Evolutionary conservation across 768 basidiomycete genomes (phyloP), one percentile per base, ranked within the genome.

Genomic region (Trichaptum fuscoviolaceum): DNA sequence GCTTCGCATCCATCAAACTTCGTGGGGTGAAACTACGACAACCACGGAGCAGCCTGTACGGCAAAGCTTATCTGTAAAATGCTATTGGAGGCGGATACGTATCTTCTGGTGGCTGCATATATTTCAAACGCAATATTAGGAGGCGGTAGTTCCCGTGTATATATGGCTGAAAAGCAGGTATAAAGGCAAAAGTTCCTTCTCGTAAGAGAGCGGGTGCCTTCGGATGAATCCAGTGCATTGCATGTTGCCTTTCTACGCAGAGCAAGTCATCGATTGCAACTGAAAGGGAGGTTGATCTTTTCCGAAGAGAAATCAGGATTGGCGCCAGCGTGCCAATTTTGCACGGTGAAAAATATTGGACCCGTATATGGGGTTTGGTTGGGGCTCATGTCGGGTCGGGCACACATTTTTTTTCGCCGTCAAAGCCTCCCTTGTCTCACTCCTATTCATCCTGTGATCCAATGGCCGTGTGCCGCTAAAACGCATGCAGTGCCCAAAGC

Each of bases 31-130:
- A 52, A 52, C 42, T 52, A 52, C 42, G 42, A 52, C 42, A 52
- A 52, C 15, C 42, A 52, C 42, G 42, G 42, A 52, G 20, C 42
- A 52, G 42, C 42, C 10, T 52, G 42, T 52, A 12, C 42, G 42
- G 42, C 42, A 52, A 52, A 52, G 42, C 42, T 52, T 52, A 52
- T 52, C 42, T 52, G 42, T 12, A 52, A 52, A 52, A 52, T 52
- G 42, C 42, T 52, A 52, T 52, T 52, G 42, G 42, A 52, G 42
- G 42, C 42, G 42, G 42, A 52, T 36, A 36, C 42, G 42, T 52
- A 17, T 17, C 35, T 36, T 36, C 35, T 36, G 35, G 35, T 17
- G 7, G 42, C 20, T 52, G 42, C 42, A 52, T 15, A 15, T 4
- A 12, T 15, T 52, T 15, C 42, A 15, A 52, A 15, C 42, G 30